These are phyloP conservation scores for Glomus cerebriforme DNA, from an alignment of 192 early-diverging fungal species.

Conservation along the genomic window DNA sequence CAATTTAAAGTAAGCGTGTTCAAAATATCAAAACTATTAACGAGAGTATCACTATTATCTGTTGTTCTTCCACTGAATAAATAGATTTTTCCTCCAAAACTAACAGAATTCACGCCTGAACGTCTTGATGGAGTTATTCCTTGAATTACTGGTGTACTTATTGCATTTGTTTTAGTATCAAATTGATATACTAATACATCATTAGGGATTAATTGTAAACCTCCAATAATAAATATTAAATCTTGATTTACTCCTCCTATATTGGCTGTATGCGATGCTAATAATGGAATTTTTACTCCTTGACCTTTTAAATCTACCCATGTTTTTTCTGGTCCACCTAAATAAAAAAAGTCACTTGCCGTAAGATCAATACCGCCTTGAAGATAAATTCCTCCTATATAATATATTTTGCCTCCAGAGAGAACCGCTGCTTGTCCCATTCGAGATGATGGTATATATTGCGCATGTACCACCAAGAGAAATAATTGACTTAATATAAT, in stretches of 20 bases:
- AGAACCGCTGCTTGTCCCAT: too few relatives aligned
- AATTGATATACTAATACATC: neutral
- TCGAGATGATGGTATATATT: too few relatives aligned
- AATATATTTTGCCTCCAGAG: too few relatives aligned
- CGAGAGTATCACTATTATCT: neutral
- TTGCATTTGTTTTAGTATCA: neutral
- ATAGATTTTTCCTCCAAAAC: neutral
- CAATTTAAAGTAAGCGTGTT: neutral
- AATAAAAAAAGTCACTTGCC: neutral
- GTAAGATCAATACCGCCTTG: too few relatives aligned
- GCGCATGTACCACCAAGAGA: too few relatives aligned
- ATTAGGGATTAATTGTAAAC: too few relatives aligned
- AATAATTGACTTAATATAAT: too few relatives aligned
- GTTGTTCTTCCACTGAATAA: neutral
- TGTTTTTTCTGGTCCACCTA: neutral
- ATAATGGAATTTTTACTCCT: too few relatives aligned
- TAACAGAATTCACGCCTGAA: neutral
- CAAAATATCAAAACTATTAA: neutral
- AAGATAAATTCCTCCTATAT: neutral
- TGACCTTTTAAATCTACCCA: too few relatives aligned
- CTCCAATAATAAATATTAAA: too few relatives aligned
- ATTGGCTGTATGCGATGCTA: too few relatives aligned
- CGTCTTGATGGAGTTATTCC: neutral
- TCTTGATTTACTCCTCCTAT: too few relatives aligned
- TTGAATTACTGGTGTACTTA: neutral